A percentile compares a stretch with the other conserved stretches of the same genome.
Conservation (phyloP, 371 early-diverging fungal species). For the Syncephalis fuscata region DNA sequence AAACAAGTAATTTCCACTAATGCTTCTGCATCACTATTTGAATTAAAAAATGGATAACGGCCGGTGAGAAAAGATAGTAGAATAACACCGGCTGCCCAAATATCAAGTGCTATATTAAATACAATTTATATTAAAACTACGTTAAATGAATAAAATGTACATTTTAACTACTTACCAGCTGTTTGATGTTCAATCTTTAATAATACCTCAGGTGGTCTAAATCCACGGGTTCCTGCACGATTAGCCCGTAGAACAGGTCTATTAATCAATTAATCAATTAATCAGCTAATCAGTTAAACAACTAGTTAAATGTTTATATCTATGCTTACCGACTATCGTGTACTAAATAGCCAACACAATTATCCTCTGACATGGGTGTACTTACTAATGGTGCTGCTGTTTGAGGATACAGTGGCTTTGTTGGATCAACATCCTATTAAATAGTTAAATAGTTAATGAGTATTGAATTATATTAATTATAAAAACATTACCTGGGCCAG, state of each 20-base stretch:
- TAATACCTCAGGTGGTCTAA: slow-evolving; percentile 94
- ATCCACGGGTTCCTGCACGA: slow-evolving; percentile 98
- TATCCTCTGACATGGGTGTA: background rate
- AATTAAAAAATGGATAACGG: slow-evolving; percentile 89
- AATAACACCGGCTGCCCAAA: slow-evolving; percentile 93
- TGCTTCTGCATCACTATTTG: slow-evolving; percentile 78
- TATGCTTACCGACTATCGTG: no score
- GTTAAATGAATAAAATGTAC: background rate
- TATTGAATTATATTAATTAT: background rate
- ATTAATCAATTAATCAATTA: background rate
- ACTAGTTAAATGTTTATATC: no score
- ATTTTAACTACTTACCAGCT: slow-evolving; percentile 24
- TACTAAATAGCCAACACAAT: no score
- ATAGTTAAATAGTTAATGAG: background rate
- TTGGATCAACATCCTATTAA: background rate
- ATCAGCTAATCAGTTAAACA: no score
- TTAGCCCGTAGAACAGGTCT: slow-evolving; percentile 65
- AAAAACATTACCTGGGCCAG: slow-evolving; percentile 58
- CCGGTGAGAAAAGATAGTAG: slow-evolving; percentile 66
- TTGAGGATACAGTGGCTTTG: background rate
- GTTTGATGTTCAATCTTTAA: slow-evolving; percentile 75
- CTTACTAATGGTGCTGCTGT: background rate
- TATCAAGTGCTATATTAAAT: slow-evolving; percentile 12
- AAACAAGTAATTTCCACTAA: slow-evolving; percentile 80
- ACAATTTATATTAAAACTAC: background rate